Evolutionary conservation across 805 yeast genomes (phyloP).

Genomic region (Starmerella sp.): DNA sequence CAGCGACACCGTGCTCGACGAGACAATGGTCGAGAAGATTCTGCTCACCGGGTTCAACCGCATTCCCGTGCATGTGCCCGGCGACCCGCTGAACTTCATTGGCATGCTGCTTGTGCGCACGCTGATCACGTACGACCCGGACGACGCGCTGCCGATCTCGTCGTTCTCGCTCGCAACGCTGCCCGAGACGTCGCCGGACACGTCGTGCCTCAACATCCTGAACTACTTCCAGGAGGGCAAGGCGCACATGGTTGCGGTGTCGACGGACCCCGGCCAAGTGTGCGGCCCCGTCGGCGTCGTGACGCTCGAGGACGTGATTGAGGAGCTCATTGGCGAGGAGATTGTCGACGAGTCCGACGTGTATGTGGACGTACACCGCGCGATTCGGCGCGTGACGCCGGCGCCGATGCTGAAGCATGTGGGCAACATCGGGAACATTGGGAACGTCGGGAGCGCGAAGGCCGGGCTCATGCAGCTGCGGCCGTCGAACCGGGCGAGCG

Average conservation of each 20-base stretch:
- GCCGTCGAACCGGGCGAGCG: conserved; percentile 47
- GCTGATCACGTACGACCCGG: conserved; percentile 90
- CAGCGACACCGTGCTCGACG: conserved; percentile 73
- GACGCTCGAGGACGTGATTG: conserved; percentile 95
- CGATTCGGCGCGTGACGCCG: conserved; percentile 47
- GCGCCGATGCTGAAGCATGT: conserved; percentile 28
- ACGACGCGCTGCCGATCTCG: conserved; percentile 84
- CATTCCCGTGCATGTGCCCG: conserved; percentile 85
- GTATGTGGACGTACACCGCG: conserved; percentile 77
- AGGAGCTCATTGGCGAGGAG: conserved; percentile 94
- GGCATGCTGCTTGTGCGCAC: conserved; percentile 93
- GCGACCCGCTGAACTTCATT: conserved; percentile 78
- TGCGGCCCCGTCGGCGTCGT: conserved; percentile 83
- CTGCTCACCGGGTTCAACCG: conserved; percentile 90
- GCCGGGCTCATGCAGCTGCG: conserved; percentile 12
- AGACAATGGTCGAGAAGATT: conserved; percentile 73
- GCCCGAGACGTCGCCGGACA: conserved; percentile 85
- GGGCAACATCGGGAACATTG: conserved; percentile 1
- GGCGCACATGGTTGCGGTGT: conserved; percentile 91
- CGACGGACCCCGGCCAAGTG: conserved; percentile 69
- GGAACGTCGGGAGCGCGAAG: not conserved
- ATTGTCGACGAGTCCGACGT: conserved; percentile 95
- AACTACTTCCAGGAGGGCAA: conserved; percentile 97
- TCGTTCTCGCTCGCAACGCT: conserved; percentile 90
- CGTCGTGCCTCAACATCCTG: conserved; percentile 85